A percentile compares a stretch with the other conserved stretches of the same genome.
Evolutionary conservation across 306 rosid genomes (phyloP).

Genomic region (Dryas alaskensis): DNA sequence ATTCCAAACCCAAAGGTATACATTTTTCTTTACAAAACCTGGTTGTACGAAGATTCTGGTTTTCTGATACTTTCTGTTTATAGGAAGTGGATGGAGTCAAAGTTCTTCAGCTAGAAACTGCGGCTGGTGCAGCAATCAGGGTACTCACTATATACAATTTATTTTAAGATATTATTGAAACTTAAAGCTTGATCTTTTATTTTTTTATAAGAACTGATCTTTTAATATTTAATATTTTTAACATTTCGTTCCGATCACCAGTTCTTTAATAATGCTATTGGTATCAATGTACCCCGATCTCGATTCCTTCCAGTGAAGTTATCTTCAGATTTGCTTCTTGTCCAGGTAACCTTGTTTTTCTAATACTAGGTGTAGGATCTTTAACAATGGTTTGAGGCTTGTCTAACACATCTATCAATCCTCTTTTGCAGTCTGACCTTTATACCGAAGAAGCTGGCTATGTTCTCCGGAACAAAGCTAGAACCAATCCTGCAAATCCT

Average conservation of each 20-base stretch:
- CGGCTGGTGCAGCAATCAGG: conserved; percentile 99
- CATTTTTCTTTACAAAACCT: conserved; percentile 15
- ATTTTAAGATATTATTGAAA: conserved; percentile 11
- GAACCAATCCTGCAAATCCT: conserved; percentile 83
- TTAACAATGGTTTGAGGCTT: conserved; percentile 10
- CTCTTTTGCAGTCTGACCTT: conserved; percentile 73
- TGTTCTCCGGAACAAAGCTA: conserved; percentile 60
- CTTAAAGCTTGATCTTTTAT: conserved; percentile 7
- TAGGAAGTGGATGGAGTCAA: conserved; percentile 96
- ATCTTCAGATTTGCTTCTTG: conserved; percentile 98
- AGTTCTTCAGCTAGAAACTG: conserved; percentile 98
- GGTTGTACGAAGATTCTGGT: background rate
- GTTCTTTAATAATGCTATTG: conserved; percentile 92
- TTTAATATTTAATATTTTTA: conserved; percentile 1
- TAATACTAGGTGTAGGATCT: conserved; percentile 15
- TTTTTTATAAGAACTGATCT: background rate
- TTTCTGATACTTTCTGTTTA: conserved; percentile 28
- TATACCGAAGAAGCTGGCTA: conserved; percentile 74
- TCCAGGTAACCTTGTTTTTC: conserved; percentile 58
- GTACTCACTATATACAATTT: conserved; percentile 34
- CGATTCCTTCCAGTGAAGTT: conserved; percentile 98
- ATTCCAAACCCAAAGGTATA: conserved; percentile 97
- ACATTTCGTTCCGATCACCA: conserved; percentile 28
- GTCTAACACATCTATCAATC: conserved; percentile 16
- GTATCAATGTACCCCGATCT: conserved; percentile 87